Evolutionary conservation across 495 filamentous ascomycete genomes (phyloP), one percentile per base, ranked within the genome.

Genomic region (Penicillium malachiteum): DNA sequence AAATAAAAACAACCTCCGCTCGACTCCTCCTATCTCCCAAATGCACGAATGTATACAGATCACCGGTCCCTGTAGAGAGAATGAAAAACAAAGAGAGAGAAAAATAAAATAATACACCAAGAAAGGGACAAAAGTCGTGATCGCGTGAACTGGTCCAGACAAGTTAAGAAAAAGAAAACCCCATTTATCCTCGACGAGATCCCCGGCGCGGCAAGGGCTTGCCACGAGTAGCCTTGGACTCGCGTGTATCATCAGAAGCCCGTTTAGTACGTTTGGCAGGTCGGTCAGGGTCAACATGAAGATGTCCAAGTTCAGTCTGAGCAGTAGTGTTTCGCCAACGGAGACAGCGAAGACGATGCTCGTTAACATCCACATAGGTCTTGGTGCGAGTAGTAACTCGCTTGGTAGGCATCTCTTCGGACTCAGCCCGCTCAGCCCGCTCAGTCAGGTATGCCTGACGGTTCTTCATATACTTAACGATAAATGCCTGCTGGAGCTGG

Each of bases 311-410:
- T 32, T 96, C 85, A 2, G 84, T 80, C 7, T 91, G 59, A 14
- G 90, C 91, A 50, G 84, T 87, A 0, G 78, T 84, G 66, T 97
- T 98, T 39, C 77, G 78, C 95, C 95, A 98, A 11, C 72, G 74
- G 38, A 96, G 73, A 66, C 92, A 97, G 21, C 88, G 83, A 12
- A 61, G 65, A 9, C 52, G 33, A 65, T 89, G 85, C 35, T 75
- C 73, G 37, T 76, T 63, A 53, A 84, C 71, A 56, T 87, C 75
- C 57, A 84, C 78, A 40, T 90, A 81, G 1, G 78, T 80, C 71
- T 92, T 90, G 16, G 80, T 87, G 37, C 92, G 80, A 2, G 91
- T 96, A 40, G 81, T 87, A 72, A 93, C 84, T 17, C 90, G 83
- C 54, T 88, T 90, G 3, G 74, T 79, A 3, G 78, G 71, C 39